Evolutionary conservation across 2,329 filamentous ascomycete genomes (phyloP), one percentile per base, ranked within the genome.

Genomic region (Falciphora oryzae): DNA sequence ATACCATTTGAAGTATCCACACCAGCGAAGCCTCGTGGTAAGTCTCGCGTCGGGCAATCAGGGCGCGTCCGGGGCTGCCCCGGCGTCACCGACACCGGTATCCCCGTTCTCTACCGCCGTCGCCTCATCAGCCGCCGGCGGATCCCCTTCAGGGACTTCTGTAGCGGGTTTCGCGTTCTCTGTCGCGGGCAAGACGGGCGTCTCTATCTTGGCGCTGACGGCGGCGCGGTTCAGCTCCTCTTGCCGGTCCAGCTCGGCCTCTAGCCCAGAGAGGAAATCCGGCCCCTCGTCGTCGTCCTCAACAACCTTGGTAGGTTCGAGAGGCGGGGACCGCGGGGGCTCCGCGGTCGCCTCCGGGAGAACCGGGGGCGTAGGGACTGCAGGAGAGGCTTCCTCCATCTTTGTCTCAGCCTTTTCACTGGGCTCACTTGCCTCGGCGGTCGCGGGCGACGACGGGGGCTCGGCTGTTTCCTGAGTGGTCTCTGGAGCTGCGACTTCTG

Each of bases 241-340:
- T 35, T 63, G 62, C 5, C 56, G 56, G 25, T 63, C 28, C 32
- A 63, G 35, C 57, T 63, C 56, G 8, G 62, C 62, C 57, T 63
- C 62, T 7, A 63, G 62, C 35, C 62, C 62, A 8, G 53, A 59
- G 27, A 63, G 57, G 32, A 63, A 31, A n/a, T 63, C 62, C 5
- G 62, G 62, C 14, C 35, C 62, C 2, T 63, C 62, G 4, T 59
- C 57, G 4, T 59, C 62, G 25, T 63, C 62, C 32, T 63, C 62
- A 2, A 44, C 16, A 13, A 58, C 27, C 14, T 50, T 63, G 11
- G 62, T 50, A 35, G 62, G 62, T 13, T 31, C 32, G 18, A 59
- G 22, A 10, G 62, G 57, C 25, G 62, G 62, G 10, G 62, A 63
- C 16, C 32, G 62, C 27, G 57, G 32, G 27, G 62, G 62, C 57